phyloP scores from a whole-genome alignment of 2,329 filamentous ascomycete species.

The Chlorencoelia australis region DNA sequence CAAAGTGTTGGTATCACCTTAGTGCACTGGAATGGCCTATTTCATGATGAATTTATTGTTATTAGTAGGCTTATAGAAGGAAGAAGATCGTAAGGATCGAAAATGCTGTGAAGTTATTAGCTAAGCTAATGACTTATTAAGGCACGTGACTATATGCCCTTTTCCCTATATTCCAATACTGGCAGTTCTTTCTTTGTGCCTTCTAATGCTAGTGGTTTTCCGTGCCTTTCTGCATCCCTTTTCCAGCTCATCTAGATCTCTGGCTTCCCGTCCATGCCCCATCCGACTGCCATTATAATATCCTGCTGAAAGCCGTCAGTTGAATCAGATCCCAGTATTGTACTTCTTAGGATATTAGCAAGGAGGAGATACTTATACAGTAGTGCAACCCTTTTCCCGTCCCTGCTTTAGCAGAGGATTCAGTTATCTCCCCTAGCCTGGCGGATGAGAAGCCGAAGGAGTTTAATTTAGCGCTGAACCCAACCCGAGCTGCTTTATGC shows the following conservation, averaged over 20 bases:
- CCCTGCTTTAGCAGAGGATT: constrained; percentile 9
- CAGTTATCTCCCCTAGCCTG: constrained; percentile 6
- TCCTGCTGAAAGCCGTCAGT: constrained; percentile 8
- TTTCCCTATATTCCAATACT: no score
- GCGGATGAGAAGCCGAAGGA: constrained; percentile 5
- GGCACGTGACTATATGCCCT: no score
- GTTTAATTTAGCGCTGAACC: constrained; percentile 5
- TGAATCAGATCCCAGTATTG: constrained; percentile 5
- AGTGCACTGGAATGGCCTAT: no score
- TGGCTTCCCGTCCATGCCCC: constrained; percentile 4
- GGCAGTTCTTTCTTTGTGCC: no score
- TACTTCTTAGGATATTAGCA: constrained; percentile 6
- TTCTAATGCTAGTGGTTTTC: no score
- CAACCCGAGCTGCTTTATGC: constrained; percentile 6
- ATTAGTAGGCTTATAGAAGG: no score
- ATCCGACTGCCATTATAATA: constrained; percentile 6
- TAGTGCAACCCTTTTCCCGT: constrained; percentile 8
- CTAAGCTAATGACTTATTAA: no score
- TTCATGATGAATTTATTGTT: no score
- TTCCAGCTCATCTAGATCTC: constrained; percentile 8
- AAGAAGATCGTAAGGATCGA: no score
- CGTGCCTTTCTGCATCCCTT: no score
- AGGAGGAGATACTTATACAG: constrained; percentile 8
- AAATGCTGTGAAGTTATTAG: no score
- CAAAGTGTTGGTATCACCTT: no score